Base-by-base conservation (phyloP, 129 eudicot genomes). In the Cynara cardunculus region DNA sequence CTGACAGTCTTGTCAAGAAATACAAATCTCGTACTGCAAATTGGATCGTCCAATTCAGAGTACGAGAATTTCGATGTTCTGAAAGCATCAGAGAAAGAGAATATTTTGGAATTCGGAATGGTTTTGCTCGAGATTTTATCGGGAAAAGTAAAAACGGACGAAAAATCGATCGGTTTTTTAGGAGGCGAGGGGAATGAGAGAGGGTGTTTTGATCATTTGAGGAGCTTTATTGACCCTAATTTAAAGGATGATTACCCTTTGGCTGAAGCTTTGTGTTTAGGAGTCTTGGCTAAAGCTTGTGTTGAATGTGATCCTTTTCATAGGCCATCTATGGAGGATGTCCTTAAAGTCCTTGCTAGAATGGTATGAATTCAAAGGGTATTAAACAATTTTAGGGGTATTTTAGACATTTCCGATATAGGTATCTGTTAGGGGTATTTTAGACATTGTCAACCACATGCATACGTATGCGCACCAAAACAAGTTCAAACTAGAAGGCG, bases 221-320 rank as follows among this genome's bases (percentile, higher is more conserved):
- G 82, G 85, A 82, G 72, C 66, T 92, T 90, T 61, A 83, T 92
- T 81, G 97, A 92, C 81, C 93, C 93, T 28, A 39, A 84, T 77
- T 70, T 92, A 78, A 92, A 79, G 53, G 95, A 87, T 22, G 95
- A 90, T 74, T 92, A 92, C 74, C 90, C 93, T 64, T 72, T 92
- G 61, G 95, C 97, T 7, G 97, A 92, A 88, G 97, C 97, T 24
- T 83, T 92, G 78, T 90, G 97, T 80, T 80, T 92, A 37, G 94
- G 91, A 26, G 97, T 92, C 56, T 85, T 92, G 84, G 97, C 95
- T 56, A 86, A 89, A 70, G 90, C 97, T 32, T 92, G 97, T 83
- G 89, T 90, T 19, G 97, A 90, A 75, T 83, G 86, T 76, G 91
- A 92, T 44, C 95, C 97, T 11, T 46, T 85, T 75, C 93, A 84